Base-by-base conservation (phyloP, 805 yeast species). In the Sugiyamaella valdiviana region DNA sequence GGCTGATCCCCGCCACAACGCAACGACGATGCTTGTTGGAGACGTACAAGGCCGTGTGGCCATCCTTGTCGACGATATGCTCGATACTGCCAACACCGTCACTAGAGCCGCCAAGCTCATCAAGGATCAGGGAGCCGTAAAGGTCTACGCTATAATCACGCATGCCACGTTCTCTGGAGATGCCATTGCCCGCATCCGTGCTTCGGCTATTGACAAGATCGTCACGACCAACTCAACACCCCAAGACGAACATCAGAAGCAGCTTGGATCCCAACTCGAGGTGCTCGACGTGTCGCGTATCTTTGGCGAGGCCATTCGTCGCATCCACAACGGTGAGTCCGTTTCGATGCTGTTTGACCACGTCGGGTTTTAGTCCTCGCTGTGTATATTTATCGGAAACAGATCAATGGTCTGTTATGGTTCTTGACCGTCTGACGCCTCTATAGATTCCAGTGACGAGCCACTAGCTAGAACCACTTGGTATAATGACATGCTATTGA, bases 281-380 rank as follows among this genome's bases (percentile, higher is more conserved):
- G 87, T 91, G 7, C 71, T 93, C 58, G 99, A 93, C 58, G 93
- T 93, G 6, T 81, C 95, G 7, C 73, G 85, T 50, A 78, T 93
- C 16, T 84, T 93, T 58, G 96, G 95, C 15, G 99, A 93, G 67
- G 91, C 97, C 1, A 88, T 93, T 40, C 76, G 99, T 64, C 77
- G 99, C 65, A 91, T 93, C 44, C 95, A 93, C 66, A 93, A 93
- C 58, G 99, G 99, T 57, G 99, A 93, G 71, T 81, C 91, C 14
- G 95, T 93, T 15, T 83, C 95, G 16, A 84, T 88, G 86, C 72
- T 93, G 52, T 93, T 90, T 68, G 96, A 89, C 59, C 90, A 85
- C 57, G 95, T 49, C 6, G 44, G 44, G 15, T 43, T 43, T 15
- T 43, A 36, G 39, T 5, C 22, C 16, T 14, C n/a, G 7, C n/a